Percentiles rank a stretch among this genome's conserved stretches.
These are phyloP conservation scores for Macaranga tanarius DNA, from an alignment of 441 rosid genomes.

Conservation along the genomic window DNA sequence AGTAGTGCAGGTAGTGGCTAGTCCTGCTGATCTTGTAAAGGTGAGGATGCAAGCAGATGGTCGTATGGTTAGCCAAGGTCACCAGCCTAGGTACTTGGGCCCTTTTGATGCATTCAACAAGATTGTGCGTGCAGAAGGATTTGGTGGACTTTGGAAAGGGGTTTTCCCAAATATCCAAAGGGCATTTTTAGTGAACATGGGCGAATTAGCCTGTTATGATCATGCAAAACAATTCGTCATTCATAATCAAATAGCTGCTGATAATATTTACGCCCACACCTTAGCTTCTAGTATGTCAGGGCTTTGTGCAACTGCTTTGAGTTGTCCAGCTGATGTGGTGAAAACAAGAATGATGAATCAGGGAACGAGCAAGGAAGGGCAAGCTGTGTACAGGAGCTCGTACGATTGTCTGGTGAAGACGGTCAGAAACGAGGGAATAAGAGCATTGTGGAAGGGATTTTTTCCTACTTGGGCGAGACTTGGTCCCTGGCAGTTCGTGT, in stretches of 20 bases:
- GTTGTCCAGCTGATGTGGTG: constrained; percentile 89
- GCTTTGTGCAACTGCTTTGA: constrained; percentile 68
- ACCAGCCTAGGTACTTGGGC: constrained; percentile 64
- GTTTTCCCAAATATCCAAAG: constrained; percentile 80
- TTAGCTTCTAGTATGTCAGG: constrained; percentile 81
- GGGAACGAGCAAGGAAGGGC: constrained; percentile 32
- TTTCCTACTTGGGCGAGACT: constrained; percentile 92
- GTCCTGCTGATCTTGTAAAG: constrained; percentile 89
- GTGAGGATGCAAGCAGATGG: constrained; percentile 96
- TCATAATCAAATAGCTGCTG: constrained; percentile 44
- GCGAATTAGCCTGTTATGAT: constrained; percentile 86
- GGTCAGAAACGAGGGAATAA: constrained; percentile 59
- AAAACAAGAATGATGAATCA: constrained; percentile 95
- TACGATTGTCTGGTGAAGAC: constrained; percentile 83
- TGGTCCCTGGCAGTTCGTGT: constrained; percentile 94
- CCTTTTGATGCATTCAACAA: constrained; percentile 59
- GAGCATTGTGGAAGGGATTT: constrained; percentile 87
- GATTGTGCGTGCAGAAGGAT: constrained; percentile 55
- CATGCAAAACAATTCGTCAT: constrained; percentile 74
- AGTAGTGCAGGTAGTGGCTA: constrained; percentile 74
- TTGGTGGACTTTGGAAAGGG: constrained; percentile 81
- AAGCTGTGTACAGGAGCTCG: constrained; percentile 47
- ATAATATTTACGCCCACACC: constrained; percentile 76
- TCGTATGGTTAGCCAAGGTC: constrained; percentile 48
- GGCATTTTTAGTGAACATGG: constrained; percentile 91